A percentile compares a stretch with the other conserved stretches of the same genome.
These are phyloP conservation scores for Pseudocercospora eumusae DNA, from an alignment of 2,329 filamentous ascomycete genomes.

Conservation along the genomic window DNA sequence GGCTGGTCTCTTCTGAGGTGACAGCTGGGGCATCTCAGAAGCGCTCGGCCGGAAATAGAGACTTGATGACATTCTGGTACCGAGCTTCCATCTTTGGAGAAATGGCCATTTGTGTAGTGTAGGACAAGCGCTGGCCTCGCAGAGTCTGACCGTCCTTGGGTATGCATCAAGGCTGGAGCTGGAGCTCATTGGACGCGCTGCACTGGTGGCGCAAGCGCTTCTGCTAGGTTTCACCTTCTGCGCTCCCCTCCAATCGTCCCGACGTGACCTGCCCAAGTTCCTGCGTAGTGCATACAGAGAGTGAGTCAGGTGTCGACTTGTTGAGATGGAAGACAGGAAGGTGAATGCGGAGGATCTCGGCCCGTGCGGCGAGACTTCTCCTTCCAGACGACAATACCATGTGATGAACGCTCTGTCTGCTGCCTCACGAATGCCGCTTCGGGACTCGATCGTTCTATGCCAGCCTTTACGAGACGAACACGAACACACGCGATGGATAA, in stretches of 20 bases:
- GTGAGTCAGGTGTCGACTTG: neutral
- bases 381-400: slow-evolving; percentile 1
- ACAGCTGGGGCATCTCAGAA: neutral
- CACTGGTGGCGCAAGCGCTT: slow-evolving; percentile 13
- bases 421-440: slow-evolving; percentile 1
- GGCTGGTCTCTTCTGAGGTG: neutral
- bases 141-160: neutral
- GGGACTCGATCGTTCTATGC: neutral
- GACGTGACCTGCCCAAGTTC: neutral
- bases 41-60: neutral
- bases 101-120: slow-evolving; percentile 4
- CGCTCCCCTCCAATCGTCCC: slow-evolving; percentile 13
- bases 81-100: neutral
- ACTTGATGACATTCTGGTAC: neutral
- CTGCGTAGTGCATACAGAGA: slow-evolving; percentile 12
- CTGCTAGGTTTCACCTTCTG: neutral
- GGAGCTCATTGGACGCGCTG: slow-evolving; percentile 1
- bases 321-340: slow-evolving; percentile 1
- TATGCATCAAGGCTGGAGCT: neutral
- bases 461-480: neutral
- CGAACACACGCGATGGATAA: neutral
- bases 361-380: slow-evolving; percentile 1
- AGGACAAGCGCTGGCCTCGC: slow-evolving; percentile 6
- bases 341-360: neutral
- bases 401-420: slow-evolving; percentile 3